Base-by-base conservation (phyloP, 768 basidiomycete species). In the Termitomyces titanicus region DNA sequence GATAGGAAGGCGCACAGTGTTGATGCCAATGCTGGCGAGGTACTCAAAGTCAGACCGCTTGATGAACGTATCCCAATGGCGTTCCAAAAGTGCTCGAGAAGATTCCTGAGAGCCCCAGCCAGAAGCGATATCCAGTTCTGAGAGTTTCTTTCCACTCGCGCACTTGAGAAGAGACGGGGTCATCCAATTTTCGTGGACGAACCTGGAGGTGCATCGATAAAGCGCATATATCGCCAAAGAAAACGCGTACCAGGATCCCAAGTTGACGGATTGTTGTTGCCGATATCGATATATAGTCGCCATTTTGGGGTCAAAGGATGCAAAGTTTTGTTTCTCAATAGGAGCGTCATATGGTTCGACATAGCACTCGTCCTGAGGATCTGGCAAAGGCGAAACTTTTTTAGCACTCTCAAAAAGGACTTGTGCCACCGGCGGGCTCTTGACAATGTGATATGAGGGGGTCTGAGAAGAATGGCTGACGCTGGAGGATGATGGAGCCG, bases 51-150 rank as follows among this genome's bases (percentile, higher is more conserved):
- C 89, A 1, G 77, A 67, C 43, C 81, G 73, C 0, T 70, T 79
- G 63, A 92, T 82, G 71, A 83, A 92, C 0, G 79, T 81, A 62
- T 89, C 86, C 90, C 90, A 92, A 67, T 92, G 90, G 18, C 70
- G 73, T 68, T 92, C 88, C 39, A 92, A 74, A 52, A 74, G 68
- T 2, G 77, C 70, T 9, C 76, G 77, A 43, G 84, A 80, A 57
- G 63, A 64, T 2, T 68, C 61, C 8, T 61, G 49, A 20, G 74
- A 75, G 17, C 74, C 76, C 81, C 82, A 88, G 3, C 87, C 87
- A 17, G 70, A 75, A 5, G 88, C 86, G 38, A 90, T 79, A 64
- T 89, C 86, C 34, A 84, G 65, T 64, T 89, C 88, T 2, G 86
- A 78, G 2, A 70, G 62, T 61, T 74, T 72, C 13, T 72, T 61